Evolutionary conservation across 2,329 filamentous ascomycete genomes (phyloP).

Genomic region (Penicillium griseofulvum): DNA sequence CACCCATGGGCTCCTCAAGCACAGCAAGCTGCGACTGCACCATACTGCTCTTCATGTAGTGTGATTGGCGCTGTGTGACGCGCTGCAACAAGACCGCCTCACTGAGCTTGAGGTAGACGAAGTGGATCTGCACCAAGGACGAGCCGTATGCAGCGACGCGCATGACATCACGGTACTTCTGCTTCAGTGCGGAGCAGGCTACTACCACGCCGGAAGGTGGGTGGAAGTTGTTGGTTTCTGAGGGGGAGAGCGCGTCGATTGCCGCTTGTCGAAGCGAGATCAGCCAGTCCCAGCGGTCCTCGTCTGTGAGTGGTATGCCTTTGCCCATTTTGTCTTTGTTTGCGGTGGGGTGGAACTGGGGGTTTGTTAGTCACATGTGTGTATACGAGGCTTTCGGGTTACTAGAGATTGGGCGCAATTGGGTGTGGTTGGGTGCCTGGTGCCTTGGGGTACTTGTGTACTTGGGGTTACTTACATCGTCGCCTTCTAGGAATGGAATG

Average conservation of each 20-base stretch:
- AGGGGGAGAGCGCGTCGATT: constrained; percentile 50
- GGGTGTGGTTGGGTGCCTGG: background rate
- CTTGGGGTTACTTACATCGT: constrained; percentile 59
- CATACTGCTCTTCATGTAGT: constrained; percentile 97
- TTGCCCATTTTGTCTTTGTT: constrained; percentile 90
- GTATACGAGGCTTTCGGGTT: background rate
- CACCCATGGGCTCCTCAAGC: constrained; percentile 80
- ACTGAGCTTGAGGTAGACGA: constrained; percentile 81
- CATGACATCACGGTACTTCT: constrained; percentile 93
- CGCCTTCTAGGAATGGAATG: constrained; percentile 73
- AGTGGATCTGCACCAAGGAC: constrained; percentile 75
- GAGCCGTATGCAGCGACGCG: constrained; percentile 75
- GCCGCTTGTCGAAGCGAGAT: constrained; percentile 67
- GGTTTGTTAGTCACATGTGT: background rate
- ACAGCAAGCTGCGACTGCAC: constrained; percentile 86
- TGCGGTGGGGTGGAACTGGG: constrained; percentile 52
- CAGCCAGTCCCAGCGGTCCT: constrained; percentile 97
- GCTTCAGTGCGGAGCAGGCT: constrained; percentile 93
- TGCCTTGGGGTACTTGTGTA: background rate
- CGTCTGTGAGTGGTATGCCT: constrained; percentile 81
- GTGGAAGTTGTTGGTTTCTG: constrained; percentile 37
- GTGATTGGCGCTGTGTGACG: constrained; percentile 70
- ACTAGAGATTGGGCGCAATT: background rate
- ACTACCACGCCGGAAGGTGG: constrained; percentile 77
- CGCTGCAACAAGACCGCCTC: constrained; percentile 73